Percentiles rank a stretch among this genome's conserved stretches.
Conservation (phyloP, 352 stramenopile species). For the Pythium dissimile region DNA sequence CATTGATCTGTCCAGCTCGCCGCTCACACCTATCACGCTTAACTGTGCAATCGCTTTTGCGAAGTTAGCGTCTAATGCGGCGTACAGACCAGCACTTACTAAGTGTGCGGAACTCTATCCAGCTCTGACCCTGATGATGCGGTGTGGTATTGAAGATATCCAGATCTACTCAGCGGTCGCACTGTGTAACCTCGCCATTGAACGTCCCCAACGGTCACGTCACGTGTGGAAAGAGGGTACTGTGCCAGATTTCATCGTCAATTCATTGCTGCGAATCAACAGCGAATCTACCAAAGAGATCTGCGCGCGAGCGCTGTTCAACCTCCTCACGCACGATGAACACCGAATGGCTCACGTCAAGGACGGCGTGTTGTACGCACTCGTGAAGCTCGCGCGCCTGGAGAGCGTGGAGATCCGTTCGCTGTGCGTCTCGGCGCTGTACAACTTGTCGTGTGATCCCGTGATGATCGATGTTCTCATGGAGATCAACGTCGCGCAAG, state of each 20-base stretch:
- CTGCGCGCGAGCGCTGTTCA: slow-evolving; percentile 81
- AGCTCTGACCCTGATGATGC: slow-evolving; percentile 85
- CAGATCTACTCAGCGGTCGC: slow-evolving; percentile 88
- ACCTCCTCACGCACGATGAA: slow-evolving; percentile 82
- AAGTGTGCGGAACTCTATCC: slow-evolving; percentile 73
- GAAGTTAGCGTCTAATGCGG: slow-evolving; percentile 61
- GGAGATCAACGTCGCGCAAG: slow-evolving; percentile 81
- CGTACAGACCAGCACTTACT: slow-evolving; percentile 49
- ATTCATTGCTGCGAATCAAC: slow-evolving; percentile 86
- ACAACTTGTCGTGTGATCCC: slow-evolving; percentile 81
- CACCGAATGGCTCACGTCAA: slow-evolving; percentile 80
- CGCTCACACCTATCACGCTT: slow-evolving; percentile 61
- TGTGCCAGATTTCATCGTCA: slow-evolving; percentile 87
- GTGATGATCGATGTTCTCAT: slow-evolving; percentile 71
- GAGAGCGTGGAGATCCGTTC: slow-evolving; percentile 80
- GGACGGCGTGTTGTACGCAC: slow-evolving; percentile 82
- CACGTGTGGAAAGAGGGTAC: slow-evolving; percentile 87
- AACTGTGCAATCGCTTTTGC: slow-evolving; percentile 79
- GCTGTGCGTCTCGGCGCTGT: slow-evolving; percentile 75
- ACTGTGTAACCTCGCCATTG: slow-evolving; percentile 81
- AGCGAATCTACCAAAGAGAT: slow-evolving; percentile 88
- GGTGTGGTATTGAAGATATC: slow-evolving; percentile 81
- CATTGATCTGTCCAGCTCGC: slow-evolving; percentile 65
- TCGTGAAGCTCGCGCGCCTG: slow-evolving; percentile 81
- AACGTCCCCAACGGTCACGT: slow-evolving; percentile 49